These are phyloP conservation scores for Lentinula aciculospora DNA, from an alignment of 768 basidiomycete species.

Conservation along the genomic window DNA sequence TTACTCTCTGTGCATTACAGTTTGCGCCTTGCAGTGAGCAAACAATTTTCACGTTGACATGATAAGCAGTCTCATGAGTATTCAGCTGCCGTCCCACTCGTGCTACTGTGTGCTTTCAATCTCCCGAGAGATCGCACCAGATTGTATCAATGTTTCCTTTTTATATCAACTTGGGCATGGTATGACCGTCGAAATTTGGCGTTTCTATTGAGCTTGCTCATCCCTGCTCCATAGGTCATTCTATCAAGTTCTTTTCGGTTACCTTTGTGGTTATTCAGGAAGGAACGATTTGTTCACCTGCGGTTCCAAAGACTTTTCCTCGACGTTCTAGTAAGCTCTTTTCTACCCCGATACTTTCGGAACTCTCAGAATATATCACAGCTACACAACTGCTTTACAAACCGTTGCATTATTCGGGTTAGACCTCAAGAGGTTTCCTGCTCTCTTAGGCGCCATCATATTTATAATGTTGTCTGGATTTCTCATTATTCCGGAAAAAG, in stretches of 20 bases:
- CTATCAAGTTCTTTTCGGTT: constrained; percentile 9
- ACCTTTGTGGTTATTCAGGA: constrained; percentile 3
- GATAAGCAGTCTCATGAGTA: background rate
- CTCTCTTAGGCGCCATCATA: constrained; percentile 45
- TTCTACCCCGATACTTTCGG: background rate
- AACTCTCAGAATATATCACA: background rate
- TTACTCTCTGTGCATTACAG: background rate
- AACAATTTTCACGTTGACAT: background rate
- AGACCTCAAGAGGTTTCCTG: constrained; percentile 61
- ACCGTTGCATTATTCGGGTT: constrained; percentile 71
- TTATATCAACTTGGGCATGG: constrained; percentile 4
- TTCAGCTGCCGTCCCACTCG: background rate
- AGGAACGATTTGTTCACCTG: constrained; percentile 2
- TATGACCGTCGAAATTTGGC: background rate
- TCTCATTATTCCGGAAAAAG: constrained; percentile 30
- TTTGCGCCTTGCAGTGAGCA: constrained; percentile 2
- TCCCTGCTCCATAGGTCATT: background rate
- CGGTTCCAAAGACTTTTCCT: constrained; percentile 6
- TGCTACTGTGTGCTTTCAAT: constrained; percentile 3
- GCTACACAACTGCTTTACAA: constrained; percentile 34
- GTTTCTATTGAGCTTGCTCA: background rate
- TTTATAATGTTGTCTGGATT: constrained; percentile 47
- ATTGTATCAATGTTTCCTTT: constrained; percentile 5
- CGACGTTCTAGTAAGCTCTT: constrained; percentile 5
- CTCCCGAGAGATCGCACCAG: background rate